Conservation (phyloP, 495 filamentous ascomycete species). For the Aspergillus ostianus region DNA sequence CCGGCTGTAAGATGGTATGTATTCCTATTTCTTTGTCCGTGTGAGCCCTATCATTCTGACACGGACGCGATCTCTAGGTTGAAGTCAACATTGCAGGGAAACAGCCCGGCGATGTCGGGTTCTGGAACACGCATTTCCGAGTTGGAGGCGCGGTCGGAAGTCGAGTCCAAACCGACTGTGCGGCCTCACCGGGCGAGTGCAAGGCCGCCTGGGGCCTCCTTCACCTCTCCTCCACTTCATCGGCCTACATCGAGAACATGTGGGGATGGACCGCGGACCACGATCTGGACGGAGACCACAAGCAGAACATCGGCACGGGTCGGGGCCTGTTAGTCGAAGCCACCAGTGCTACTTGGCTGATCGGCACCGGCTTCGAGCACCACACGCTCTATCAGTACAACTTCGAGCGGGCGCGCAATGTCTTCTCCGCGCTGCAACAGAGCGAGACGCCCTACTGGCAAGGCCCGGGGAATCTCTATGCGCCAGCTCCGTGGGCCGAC, state of each 20-base stretch:
- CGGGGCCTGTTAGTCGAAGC: conserved; percentile 51
- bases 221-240: conserved; percentile 46
- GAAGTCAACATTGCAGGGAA: conserved; percentile 53
- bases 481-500: conserved; percentile 45
- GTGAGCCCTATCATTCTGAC: neutral
- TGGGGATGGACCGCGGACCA: conserved; percentile 61
- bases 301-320: conserved; percentile 47
- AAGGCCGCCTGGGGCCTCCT: conserved; percentile 52
- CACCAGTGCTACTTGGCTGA: conserved; percentile 42
- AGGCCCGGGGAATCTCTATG: conserved; percentile 32
- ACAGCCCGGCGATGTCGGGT: conserved; percentile 52
- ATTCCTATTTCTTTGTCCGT: neutral
- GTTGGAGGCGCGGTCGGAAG: conserved; percentile 50
- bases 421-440: conserved; percentile 47
- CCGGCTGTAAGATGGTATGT: conserved; percentile 44
- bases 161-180: conserved; percentile 40
- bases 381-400: conserved; percentile 53
- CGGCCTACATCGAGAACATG: conserved; percentile 56
- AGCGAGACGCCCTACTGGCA: conserved; percentile 51
- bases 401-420: conserved; percentile 44
- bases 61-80: conserved; percentile 13
- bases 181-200: conserved; percentile 36
- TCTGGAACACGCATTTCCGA: conserved; percentile 57
- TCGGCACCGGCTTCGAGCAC: conserved; percentile 45
- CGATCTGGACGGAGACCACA: conserved; percentile 39